A percentile compares a stretch with the other conserved stretches of the same genome.
These are phyloP conservation scores for Achlya hypogyna DNA, from an alignment of 352 stramenopile genomes.

Conservation along the genomic window DNA sequence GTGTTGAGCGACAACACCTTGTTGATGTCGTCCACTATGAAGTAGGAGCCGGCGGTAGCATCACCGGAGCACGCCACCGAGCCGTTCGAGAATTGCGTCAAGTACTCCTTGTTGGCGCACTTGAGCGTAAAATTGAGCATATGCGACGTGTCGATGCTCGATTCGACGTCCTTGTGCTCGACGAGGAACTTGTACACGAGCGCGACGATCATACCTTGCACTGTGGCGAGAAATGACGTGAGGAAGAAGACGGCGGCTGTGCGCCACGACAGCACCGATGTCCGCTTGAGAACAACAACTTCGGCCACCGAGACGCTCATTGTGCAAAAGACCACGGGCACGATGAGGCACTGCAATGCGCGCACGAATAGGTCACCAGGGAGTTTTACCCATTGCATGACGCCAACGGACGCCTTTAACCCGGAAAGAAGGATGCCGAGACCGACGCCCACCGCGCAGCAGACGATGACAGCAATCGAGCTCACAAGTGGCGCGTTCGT, in stretches of 20 bases:
- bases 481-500: neutral
- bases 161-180: neutral
- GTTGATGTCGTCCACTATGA: slow-evolving; percentile 40
- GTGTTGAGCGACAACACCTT: slow-evolving; percentile 42
- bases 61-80: slow-evolving; percentile 36
- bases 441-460: slow-evolving; percentile 36
- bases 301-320: slow-evolving; percentile 52
- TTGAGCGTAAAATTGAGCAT: slow-evolving; percentile 30
- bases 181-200: slow-evolving; percentile 25
- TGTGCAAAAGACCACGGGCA: slow-evolving; percentile 60
- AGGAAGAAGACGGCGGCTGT: slow-evolving; percentile 40
- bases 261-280: slow-evolving; percentile 35
- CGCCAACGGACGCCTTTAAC: slow-evolving; percentile 26
- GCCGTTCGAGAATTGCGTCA: slow-evolving; percentile 29
- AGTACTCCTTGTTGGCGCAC: slow-evolving; percentile 39
- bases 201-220: slow-evolving; percentile 41
- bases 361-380: slow-evolving; percentile 53
- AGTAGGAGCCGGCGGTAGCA: slow-evolving; percentile 27
- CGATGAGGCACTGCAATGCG: slow-evolving; percentile 55
- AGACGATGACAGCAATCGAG: slow-evolving; percentile 25
- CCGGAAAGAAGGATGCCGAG: slow-evolving; percentile 28
- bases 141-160: slow-evolving; percentile 9
- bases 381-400: slow-evolving; percentile 46
- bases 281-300: slow-evolving; percentile 44
- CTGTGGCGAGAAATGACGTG: slow-evolving; percentile 36